These are phyloP conservation scores for Teratosphaeria nubilosa DNA, from an alignment of 2,329 filamentous ascomycete species.

Conservation along the genomic window DNA sequence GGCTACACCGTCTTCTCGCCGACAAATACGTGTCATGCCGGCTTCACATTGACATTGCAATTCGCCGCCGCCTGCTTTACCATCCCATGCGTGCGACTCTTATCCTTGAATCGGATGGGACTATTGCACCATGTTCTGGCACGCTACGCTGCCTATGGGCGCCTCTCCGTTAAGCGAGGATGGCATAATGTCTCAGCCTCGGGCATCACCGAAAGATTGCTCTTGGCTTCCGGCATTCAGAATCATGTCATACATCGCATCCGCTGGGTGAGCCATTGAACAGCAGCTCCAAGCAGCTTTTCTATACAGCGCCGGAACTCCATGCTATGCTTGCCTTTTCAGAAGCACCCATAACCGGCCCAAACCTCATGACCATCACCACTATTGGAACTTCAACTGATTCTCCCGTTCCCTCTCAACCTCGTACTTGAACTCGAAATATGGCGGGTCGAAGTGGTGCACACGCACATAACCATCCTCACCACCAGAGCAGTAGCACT, in stretches of 20 bases:
- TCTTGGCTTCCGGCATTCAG: background rate
- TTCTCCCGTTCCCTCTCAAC: slow-evolving; percentile 70
- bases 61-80: too few species aligned
- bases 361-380: background rate
- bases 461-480: slow-evolving; percentile 98
- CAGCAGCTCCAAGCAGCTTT: background rate
- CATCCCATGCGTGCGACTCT: too few species aligned
- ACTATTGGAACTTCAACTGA: slow-evolving; percentile 7
- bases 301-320: background rate
- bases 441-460: slow-evolving; percentile 96
- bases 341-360: background rate
- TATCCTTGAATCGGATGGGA: too few species aligned
- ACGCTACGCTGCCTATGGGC: too few species aligned
- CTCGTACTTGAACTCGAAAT: slow-evolving; percentile 98
- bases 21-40: too few species aligned
- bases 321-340: background rate
- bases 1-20: too few species aligned
- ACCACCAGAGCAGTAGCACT: slow-evolving; percentile 86
- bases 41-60: too few species aligned
- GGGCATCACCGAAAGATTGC: background rate
- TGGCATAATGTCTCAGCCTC: background rate
- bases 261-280: background rate
- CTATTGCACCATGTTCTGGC: too few species aligned
- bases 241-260: background rate
- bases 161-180: too few species aligned